Evolutionary conservation across 1,139 yeast genomes (phyloP).

Genomic region (Yamadazyma epiphylla): DNA sequence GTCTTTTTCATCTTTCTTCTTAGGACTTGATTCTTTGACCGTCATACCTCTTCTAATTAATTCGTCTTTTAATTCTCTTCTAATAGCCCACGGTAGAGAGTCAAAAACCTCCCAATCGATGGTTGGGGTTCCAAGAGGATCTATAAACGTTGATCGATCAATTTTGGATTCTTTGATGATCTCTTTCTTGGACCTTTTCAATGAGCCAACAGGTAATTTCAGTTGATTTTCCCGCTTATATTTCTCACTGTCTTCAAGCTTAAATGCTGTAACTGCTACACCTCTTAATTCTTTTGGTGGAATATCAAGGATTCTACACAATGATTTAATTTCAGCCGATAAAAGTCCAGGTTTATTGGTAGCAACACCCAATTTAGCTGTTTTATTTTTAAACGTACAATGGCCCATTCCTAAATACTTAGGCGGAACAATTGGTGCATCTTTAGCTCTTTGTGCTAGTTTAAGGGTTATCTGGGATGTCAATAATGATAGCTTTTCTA

Average conservation of each 20-base stretch:
- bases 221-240: conserved; percentile 32
- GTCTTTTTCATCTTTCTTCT: conserved; percentile 10
- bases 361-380: conserved; percentile 58
- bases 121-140: conserved; percentile 8
- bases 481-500: conserved; percentile 42
- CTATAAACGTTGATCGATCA: conserved; percentile 11
- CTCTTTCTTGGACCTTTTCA: conserved; percentile 1
- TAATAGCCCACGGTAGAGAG: conserved; percentile 51
- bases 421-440: conserved; percentile 70
- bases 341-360: conserved; percentile 63
- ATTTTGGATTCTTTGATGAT: background rate
- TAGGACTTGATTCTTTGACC: conserved; percentile 15
- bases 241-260: conserved; percentile 40
- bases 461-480: conserved; percentile 63
- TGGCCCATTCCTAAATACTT: conserved; percentile 82
- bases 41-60: conserved; percentile 31
- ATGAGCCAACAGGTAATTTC: conserved; percentile 32
- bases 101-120: conserved; percentile 56
- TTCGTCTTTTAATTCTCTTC: conserved; percentile 46
- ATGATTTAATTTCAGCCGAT: conserved; percentile 55
- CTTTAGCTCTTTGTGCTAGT: conserved; percentile 57
- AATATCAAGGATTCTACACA: conserved; percentile 54
- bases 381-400: conserved; percentile 62
- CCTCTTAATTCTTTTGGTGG: conserved; percentile 76
- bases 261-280: conserved; percentile 63